phyloP scores from a whole-genome alignment of 306 rosid species.

The Luffa acutangula region DNA sequence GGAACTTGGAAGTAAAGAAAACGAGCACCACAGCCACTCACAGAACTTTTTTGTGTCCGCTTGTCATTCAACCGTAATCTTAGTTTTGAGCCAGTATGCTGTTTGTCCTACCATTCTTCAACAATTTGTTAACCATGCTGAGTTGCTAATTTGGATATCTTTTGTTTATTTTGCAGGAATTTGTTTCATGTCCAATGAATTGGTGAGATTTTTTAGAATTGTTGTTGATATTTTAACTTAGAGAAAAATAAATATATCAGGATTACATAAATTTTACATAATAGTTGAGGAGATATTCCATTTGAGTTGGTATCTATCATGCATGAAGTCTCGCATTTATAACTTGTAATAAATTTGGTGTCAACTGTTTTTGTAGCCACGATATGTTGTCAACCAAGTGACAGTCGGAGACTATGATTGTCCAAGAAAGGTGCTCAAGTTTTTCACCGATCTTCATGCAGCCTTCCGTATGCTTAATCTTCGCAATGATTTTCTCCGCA shows the following conservation, averaged over 20 bases:
- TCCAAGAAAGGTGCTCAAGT: conserved; percentile 79
- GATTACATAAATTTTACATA: neutral
- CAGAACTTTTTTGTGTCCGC: neutral
- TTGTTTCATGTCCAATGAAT: conserved; percentile 91
- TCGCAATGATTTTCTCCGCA: conserved; percentile 87
- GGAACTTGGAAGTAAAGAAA: neutral
- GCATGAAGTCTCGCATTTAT: neutral
- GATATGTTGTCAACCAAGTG: conserved; percentile 96
- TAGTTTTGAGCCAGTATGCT: neutral
- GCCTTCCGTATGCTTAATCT: conserved; percentile 93
- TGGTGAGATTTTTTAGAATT: conserved; percentile 42
- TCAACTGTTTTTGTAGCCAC: conserved; percentile 50
- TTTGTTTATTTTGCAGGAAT: conserved; percentile 48
- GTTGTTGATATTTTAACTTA: neutral
- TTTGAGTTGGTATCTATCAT: neutral
- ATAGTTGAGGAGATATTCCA: neutral
- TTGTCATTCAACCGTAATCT: neutral
- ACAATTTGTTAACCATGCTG: neutral
- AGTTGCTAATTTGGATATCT: conserved; percentile 20
- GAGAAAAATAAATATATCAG: neutral
- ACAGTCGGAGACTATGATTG: conserved; percentile 91
- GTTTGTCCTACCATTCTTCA: neutral
- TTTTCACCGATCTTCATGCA: conserved; percentile 83
- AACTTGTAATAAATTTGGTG: neutral
- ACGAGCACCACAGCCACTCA: too few species aligned